Conservation (phyloP, 2,329 filamentous ascomycete species). For the Talaromyces sp. region DNA sequence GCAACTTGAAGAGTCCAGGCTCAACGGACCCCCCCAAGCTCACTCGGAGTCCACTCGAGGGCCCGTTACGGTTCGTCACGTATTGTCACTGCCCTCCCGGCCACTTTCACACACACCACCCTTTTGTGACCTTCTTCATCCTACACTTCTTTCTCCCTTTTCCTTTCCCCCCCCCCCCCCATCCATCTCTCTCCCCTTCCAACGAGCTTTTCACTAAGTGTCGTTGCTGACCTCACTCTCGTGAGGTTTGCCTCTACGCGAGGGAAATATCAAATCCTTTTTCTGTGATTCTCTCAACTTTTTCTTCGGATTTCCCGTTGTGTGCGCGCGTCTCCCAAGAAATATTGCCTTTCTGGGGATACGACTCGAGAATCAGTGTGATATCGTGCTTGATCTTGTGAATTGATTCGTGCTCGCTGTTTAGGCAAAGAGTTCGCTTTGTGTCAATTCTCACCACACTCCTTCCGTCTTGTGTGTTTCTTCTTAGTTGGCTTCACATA, state of each 20-base stretch:
- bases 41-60: constrained; percentile 46
- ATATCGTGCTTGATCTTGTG: constrained; percentile 3
- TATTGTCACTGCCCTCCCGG: constrained; percentile 8
- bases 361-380: neutral
- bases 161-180: constrained; percentile 20
- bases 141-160: constrained; percentile 21
- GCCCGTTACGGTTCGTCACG: constrained; percentile 44
- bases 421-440: neutral
- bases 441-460: constrained; percentile 17
- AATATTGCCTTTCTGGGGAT: neutral
- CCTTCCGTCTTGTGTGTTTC: constrained; percentile 30
- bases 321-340: constrained; percentile 3
- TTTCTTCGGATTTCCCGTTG: constrained; percentile 7
- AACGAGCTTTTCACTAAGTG: constrained; percentile 58
- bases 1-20: neutral
- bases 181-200: constrained; percentile 19
- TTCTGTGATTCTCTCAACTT: constrained; percentile 14
- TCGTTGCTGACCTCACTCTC: constrained; percentile 43
- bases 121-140: constrained; percentile 19
- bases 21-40: no score
- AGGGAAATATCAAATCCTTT: constrained; percentile 23
- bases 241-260: constrained; percentile 30
- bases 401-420: neutral
- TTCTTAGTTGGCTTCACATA: constrained; percentile 10
- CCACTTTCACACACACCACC: constrained; percentile 46